A percentile compares a stretch with the other conserved stretches of the same genome.
Evolutionary conservation across 208 protist genomes (phyloP).

Genomic region (Crithidia acanthocephali): DNA sequence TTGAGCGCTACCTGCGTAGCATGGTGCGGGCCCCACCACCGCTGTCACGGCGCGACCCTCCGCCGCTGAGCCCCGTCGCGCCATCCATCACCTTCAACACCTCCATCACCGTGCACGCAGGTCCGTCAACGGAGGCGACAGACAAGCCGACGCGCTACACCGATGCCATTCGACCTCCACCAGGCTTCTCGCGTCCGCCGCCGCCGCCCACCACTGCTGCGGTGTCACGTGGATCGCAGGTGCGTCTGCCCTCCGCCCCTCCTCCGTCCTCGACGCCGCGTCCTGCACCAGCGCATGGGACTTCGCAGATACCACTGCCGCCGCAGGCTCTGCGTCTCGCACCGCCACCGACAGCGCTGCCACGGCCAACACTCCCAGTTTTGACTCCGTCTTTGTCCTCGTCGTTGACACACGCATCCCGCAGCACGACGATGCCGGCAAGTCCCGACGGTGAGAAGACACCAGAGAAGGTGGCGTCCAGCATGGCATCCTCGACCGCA

Average conservation of each 20-base stretch:
- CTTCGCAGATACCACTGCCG: too few species aligned
- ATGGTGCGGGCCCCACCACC: conserved; percentile 20
- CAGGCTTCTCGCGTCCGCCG: background rate
- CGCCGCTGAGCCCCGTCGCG: background rate
- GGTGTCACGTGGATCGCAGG: background rate
- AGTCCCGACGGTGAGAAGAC: background rate
- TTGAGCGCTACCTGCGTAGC: conserved; percentile 30
- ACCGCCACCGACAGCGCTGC: background rate
- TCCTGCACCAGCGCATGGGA: too few species aligned
- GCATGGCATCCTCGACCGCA: background rate
- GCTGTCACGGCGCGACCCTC: conserved; percentile 7
- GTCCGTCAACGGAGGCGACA: background rate
- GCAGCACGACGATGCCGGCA: background rate
- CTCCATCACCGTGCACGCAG: background rate
- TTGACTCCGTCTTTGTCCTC: background rate
- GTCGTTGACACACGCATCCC: background rate
- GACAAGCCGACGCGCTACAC: background rate
- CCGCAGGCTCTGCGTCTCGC: background rate
- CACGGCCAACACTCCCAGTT: background rate
- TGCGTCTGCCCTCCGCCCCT: background rate
- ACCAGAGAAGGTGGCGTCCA: background rate
- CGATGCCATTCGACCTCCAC: background rate
- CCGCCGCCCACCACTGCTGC: background rate
- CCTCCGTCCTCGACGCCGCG: background rate
- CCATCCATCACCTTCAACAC: conserved; percentile 1